Evolutionary conservation across 768 basidiomycete genomes (phyloP).

Genomic region (Gymnopilus junonius): DNA sequence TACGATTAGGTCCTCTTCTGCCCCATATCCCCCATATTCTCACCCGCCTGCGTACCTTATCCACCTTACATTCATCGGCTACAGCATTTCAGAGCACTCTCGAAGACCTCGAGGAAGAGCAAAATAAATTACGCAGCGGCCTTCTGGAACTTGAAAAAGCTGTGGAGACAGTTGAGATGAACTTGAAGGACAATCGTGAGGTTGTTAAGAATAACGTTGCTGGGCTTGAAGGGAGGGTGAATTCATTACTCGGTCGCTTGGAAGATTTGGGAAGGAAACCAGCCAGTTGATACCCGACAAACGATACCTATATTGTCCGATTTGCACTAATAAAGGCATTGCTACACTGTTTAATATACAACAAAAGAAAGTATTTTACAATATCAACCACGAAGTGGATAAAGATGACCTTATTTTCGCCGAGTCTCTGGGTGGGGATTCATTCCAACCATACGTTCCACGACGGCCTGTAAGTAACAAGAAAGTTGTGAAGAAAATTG

Average conservation of each 20-base stretch:
- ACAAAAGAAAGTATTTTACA: not conserved
- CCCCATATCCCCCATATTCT: slow-evolving; percentile 91
- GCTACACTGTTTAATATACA: not conserved
- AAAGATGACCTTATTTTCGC: slow-evolving; percentile 30
- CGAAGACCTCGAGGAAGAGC: slow-evolving; percentile 70
- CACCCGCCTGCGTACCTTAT: slow-evolving; percentile 83
- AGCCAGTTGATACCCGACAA: slow-evolving; percentile 10
- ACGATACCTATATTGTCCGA: not conserved
- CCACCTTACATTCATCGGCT: slow-evolving; percentile 81
- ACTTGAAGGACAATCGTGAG: slow-evolving; percentile 71
- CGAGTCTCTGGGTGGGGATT: slow-evolving; percentile 37
- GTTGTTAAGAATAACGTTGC: slow-evolving; percentile 77
- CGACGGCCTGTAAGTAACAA: slow-evolving; percentile 43
- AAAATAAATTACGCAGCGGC: slow-evolving; percentile 62
- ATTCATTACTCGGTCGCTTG: slow-evolving; percentile 42
- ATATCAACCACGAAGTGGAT: not conserved
- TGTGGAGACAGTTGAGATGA: slow-evolving; percentile 72
- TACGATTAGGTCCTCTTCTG: slow-evolving; percentile 71
- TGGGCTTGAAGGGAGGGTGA: slow-evolving; percentile 63
- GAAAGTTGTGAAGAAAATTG: not conserved
- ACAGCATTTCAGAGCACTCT: slow-evolving; percentile 76
- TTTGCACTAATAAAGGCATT: slow-evolving; percentile 1
- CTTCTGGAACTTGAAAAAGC: slow-evolving; percentile 73
- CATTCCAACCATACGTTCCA: slow-evolving; percentile 65
- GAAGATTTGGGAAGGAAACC: slow-evolving; percentile 40